Base-by-base conservation (phyloP, 805 yeast genomes). In the Torulaspora indica region DNA sequence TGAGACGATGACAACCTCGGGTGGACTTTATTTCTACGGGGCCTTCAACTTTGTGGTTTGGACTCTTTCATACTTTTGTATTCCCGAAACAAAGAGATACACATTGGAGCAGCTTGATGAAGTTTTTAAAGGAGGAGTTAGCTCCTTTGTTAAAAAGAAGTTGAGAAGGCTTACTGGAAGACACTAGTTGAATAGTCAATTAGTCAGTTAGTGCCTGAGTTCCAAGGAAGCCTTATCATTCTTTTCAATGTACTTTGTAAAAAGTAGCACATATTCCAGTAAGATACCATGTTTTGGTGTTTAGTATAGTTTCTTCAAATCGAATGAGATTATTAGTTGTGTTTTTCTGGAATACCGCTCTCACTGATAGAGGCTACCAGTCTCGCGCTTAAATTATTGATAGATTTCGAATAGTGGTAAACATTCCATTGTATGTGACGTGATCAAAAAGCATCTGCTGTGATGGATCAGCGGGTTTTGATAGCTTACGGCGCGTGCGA, bases 21-120 rank as follows among this genome's bases (percentile, higher is more conserved):
- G 79, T 52, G 78, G 77, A 1, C 68, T 75, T 30, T 74, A 75
- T 27, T 75, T 67, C 57, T 75, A 75, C 51, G 80, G 78, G 6
- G 78, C 74, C 8, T 75, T 77, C 74, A 74, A 74, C 52, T 46
- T 73, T 30, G 62, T 72, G 29, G 72, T 77, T 0, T 73, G 74
- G 64, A 66, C 71, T 56, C 55, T 73, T 46, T 76, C 77, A 15
- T 71, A 73, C 48, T 60, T 65, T 35, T 66, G 66, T 63, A 63
- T 70, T 18, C 64, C 89, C 3, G 90, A 83, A 59, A 83, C 90
- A 2, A 78, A 78, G 66, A 79, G 78, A 27, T 74, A 80, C 50
- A 81, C 91, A 0, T 74, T 84, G 56, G 93, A 85, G 65, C 88
- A 84, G 63, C 72, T 84, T 58, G 91, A 84, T 59, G 81, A 79